These are phyloP conservation scores for Xylariales sp. DNA, from an alignment of 2,329 filamentous ascomycete genomes.

Conservation along the genomic window DNA sequence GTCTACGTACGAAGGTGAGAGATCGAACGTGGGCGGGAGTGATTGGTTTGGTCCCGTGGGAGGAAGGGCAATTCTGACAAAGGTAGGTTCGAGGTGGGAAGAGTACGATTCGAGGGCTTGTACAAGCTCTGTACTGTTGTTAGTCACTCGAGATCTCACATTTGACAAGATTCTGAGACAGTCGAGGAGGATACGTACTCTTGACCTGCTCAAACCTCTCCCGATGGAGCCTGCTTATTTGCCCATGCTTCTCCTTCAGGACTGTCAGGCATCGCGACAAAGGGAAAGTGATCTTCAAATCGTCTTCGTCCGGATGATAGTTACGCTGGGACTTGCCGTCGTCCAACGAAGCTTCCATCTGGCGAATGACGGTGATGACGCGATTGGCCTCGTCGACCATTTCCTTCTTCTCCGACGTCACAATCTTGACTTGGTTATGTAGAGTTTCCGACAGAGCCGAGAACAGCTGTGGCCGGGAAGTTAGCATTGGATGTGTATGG, in stretches of 20 bases:
- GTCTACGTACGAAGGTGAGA: constrained; percentile 85
- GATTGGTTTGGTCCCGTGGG: constrained; percentile 73
- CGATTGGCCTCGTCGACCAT: constrained; percentile 85
- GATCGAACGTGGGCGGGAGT: constrained; percentile 78
- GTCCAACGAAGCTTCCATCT: constrained; percentile 89
- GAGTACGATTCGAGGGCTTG: constrained; percentile 94
- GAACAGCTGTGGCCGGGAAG: constrained; percentile 63
- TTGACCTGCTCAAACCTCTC: constrained; percentile 95
- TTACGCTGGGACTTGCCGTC: constrained; percentile 63
- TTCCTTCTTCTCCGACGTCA: constrained; percentile 83
- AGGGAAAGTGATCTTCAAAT: constrained; percentile 76
- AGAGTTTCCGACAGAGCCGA: constrained; percentile 85
- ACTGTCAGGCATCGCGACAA: constrained; percentile 72
- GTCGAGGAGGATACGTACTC: no score
- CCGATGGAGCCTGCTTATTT: constrained; percentile 75
- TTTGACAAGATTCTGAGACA: no score
- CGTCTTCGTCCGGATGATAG: constrained; percentile 56
- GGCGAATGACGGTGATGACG: constrained; percentile 78
- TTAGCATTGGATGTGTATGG: no score
- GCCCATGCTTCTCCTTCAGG: constrained; percentile 80
- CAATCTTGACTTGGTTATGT: constrained; percentile 80
- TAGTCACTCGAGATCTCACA: no score
- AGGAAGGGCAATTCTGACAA: constrained; percentile 79
- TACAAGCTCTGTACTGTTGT: constrained; percentile 64
- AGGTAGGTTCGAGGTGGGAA: constrained; percentile 85